Base-by-base conservation (phyloP, 768 basidiomycete species). In the Naematelia encephala region DNA sequence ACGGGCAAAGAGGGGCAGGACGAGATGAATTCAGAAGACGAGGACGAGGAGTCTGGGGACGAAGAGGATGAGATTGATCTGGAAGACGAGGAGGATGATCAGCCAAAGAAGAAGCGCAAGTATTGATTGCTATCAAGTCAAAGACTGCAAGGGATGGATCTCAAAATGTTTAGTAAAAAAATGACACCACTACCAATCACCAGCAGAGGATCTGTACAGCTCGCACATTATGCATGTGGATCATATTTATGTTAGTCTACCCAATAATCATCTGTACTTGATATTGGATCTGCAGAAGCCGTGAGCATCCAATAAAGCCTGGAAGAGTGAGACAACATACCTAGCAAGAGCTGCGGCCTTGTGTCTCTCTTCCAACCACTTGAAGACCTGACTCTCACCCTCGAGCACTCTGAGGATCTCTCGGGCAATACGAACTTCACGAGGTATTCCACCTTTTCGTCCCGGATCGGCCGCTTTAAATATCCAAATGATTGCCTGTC, bases 331-430 rank as follows among this genome's bases (percentile, higher is more conserved):
- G 12, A 29, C 39, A 14, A 75, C 77, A 28, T 16, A 77, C 75
- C 76, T 68, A 54, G 89, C 89, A 26, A 87, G 82, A 82, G 87
- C 86, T 1, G 87, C 91, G 55, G 83, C 67, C 64, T 80, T 83
- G 70, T 91, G 90, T 43, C 82, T 68, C 48, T 84, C 81, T 62
- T 80, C 78, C 76, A 90, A 87, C 75, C 82, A 82, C 51, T 80
- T 81, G 58, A 89, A 72, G 28, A 84, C 86, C 16, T 79, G 72
- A 34, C 79, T 78, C 45, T 84, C 84, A 3, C 82, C 81, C 16
- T 85, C 84, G 66, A 87, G 80, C 19, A 90, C 83, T 0, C 80
- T 82, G 45, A 96, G 80, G 28, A 92, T 78, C 78, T 94, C 90
- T 70, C 84, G 81, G 27, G 91, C 91, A 60, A 94, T 75, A 59